Conservation (phyloP, 768 basidiomycete genomes). For the Cyathus striatus region DNA sequence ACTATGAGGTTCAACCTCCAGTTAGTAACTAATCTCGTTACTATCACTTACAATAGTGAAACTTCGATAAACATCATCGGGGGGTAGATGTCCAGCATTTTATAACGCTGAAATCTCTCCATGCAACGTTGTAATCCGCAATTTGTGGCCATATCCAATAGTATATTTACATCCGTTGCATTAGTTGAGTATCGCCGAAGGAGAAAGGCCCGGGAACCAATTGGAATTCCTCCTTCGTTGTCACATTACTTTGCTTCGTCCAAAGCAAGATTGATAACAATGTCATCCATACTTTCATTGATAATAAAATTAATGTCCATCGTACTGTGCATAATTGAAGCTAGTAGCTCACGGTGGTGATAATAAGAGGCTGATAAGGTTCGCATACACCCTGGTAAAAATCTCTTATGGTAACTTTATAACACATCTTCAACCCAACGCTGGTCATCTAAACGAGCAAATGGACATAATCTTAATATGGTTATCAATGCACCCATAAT, state of each 20-base stretch:
- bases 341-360: too few species aligned
- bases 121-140: slow-evolving; percentile 28
- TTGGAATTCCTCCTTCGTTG: slow-evolving; percentile 56
- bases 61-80: slow-evolving; percentile 37
- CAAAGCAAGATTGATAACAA: slow-evolving; percentile 13
- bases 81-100: slow-evolving; percentile 43
- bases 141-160: slow-evolving; percentile 29
- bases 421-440: too few species aligned
- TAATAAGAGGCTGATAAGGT: too few species aligned
- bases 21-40: neutral
- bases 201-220: slow-evolving; percentile 53
- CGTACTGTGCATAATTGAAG: too few species aligned
- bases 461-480: too few species aligned
- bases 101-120: slow-evolving; percentile 37
- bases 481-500: too few species aligned
- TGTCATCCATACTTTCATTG: slow-evolving; percentile 9
- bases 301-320: too few species aligned
- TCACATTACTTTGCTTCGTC: slow-evolving; percentile 41
- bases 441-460: too few species aligned
- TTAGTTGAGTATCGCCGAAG: slow-evolving; percentile 14
- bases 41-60: slow-evolving; percentile 40
- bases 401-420: too few species aligned
- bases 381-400: too few species aligned
- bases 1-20: slow-evolving; percentile 13
- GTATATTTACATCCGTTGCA: slow-evolving; percentile 9